Evolutionary conservation across 1,139 yeast species (phyloP).

Genomic region (Kodamaea ohmeri): DNA sequence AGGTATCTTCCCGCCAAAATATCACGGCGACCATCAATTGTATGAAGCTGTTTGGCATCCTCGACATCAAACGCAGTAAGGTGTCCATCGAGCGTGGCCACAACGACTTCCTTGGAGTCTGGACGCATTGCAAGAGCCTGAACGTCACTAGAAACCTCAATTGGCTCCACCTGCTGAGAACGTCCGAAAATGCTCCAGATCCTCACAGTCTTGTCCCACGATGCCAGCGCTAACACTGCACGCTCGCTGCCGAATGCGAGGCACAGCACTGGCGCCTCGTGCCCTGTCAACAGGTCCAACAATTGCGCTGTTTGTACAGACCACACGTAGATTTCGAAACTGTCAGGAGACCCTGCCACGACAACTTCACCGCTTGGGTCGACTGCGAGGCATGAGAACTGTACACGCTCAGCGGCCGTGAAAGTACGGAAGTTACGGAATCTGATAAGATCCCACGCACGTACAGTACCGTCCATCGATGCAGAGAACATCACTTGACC

Average conservation of each 20-base stretch:
- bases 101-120: slow-evolving; percentile 87
- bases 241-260: slow-evolving; percentile 82
- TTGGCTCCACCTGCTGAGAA: slow-evolving; percentile 84
- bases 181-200: slow-evolving; percentile 91
- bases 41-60: slow-evolving; percentile 74
- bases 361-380: slow-evolving; percentile 98
- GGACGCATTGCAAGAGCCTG: slow-evolving; percentile 82
- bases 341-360: slow-evolving; percentile 91
- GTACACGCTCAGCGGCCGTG: slow-evolving; percentile 85
- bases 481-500: slow-evolving; percentile 91
- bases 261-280: slow-evolving; percentile 92
- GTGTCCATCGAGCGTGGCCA: slow-evolving; percentile 86
- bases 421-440: slow-evolving; percentile 93
- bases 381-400: slow-evolving; percentile 85
- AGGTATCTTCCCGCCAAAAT: slow-evolving; percentile 82
- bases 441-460: slow-evolving; percentile 95
- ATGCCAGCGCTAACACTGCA: slow-evolving; percentile 79
- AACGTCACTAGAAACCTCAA: slow-evolving; percentile 84
- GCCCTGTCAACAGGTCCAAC: slow-evolving; percentile 84
- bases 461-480: slow-evolving; percentile 92
- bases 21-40: slow-evolving; percentile 84
- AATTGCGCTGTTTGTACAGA: slow-evolving; percentile 94
- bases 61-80: slow-evolving; percentile 80
- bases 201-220: slow-evolving; percentile 95
- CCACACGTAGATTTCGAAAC: slow-evolving; percentile 92